Conservation (phyloP, 2,329 filamentous ascomycete genomes). For the Phoma herbarum region DNA sequence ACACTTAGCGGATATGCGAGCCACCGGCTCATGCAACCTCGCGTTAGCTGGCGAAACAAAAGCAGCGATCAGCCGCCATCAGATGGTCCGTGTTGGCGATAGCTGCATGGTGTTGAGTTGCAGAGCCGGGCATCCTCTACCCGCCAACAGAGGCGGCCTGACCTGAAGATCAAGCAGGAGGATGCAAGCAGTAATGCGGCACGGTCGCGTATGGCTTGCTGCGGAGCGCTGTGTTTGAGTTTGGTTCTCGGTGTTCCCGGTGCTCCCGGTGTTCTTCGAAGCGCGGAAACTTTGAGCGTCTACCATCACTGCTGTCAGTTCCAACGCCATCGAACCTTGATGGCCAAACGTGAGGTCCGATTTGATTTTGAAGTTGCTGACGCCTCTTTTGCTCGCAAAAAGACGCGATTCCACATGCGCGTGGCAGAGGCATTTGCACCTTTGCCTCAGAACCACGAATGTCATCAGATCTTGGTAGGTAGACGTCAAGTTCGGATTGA, state of each 20-base stretch:
- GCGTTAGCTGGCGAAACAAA: conserved; percentile 30
- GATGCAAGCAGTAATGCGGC: conserved; percentile 4
- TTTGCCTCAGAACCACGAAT: not conserved
- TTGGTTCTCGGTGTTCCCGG: not conserved
- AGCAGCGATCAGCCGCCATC: conserved; percentile 30
- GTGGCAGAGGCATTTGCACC: not conserved
- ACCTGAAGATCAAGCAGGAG: conserved; percentile 3
- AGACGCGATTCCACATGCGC: not conserved
- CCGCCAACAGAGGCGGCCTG: conserved; percentile 10
- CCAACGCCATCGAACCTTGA: not conserved
- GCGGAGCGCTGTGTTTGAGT: not conserved
- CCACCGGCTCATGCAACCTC: conserved; percentile 31
- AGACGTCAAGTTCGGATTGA: not conserved
- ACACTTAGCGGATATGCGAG: conserved; percentile 19
- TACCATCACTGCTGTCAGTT: not conserved
- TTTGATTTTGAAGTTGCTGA: not conserved
- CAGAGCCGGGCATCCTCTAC: conserved; percentile 25
- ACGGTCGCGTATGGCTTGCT: conserved; percentile 8
- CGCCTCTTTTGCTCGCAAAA: not conserved
- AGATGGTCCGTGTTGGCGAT: conserved; percentile 34
- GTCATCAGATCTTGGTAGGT: not conserved
- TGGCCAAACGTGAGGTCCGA: not conserved
- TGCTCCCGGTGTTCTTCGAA: not conserved
- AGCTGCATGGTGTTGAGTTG: conserved; percentile 44
- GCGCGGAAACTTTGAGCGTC: not conserved